Evolutionary conservation across 169 alveolate species (phyloP).

Genomic region (Plasmodium coatneyi): DNA sequence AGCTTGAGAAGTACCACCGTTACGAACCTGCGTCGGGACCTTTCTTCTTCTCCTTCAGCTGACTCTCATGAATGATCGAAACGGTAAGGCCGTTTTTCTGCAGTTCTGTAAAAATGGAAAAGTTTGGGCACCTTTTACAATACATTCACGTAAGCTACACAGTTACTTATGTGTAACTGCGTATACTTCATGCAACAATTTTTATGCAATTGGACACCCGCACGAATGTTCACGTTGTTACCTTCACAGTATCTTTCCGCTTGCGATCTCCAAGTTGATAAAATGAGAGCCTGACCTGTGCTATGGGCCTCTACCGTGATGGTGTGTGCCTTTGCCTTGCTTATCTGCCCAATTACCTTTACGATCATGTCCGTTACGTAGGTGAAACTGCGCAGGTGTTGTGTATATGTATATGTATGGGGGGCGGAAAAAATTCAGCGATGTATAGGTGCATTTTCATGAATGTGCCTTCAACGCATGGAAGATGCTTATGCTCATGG

Average conservation of each 20-base stretch:
- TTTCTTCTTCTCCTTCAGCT: constrained; percentile 38
- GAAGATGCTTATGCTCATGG: neutral
- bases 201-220: neutral
- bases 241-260: constrained; percentile 83
- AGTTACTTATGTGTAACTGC: neutral
- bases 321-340: constrained; percentile 86
- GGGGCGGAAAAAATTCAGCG: neutral
- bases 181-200: neutral
- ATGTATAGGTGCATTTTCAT: neutral
- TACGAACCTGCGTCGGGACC: neutral
- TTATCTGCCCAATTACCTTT: constrained; percentile 81
- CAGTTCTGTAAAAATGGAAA: constrained; percentile 18
- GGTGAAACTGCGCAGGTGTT: constrained; percentile 74
- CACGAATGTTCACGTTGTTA: neutral
- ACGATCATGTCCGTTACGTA: constrained; percentile 86
- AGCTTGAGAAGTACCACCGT: neutral
- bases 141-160: neutral
- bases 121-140: neutral
- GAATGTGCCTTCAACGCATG: neutral
- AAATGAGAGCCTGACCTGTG: constrained; percentile 84
- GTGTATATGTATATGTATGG: neutral
- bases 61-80: constrained; percentile 75
- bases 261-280: constrained; percentile 85
- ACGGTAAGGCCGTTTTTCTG: constrained; percentile 74
- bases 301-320: constrained; percentile 89